Conservation (phyloP, 2,329 filamentous ascomycete genomes). For the Colletotrichum ledebouriae region DNA sequence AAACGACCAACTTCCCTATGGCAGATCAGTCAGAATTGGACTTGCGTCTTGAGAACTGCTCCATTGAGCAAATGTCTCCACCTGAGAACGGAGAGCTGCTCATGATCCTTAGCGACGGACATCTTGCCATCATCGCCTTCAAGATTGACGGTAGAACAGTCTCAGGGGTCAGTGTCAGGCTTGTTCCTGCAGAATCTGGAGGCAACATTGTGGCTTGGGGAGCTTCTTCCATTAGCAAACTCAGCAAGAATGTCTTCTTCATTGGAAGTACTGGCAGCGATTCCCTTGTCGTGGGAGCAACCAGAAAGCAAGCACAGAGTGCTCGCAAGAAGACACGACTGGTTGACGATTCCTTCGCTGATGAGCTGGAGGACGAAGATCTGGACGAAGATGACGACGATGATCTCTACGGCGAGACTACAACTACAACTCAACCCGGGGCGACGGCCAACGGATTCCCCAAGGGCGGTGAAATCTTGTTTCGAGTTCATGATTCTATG, state of each 20-base stretch:
- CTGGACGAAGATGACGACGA: conserved; percentile 74
- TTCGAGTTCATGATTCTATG: conserved; percentile 82
- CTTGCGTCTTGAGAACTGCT: conserved; percentile 84
- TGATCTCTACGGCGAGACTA: conserved; percentile 66
- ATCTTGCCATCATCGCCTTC: conserved; percentile 82
- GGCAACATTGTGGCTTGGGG: conserved; percentile 72
- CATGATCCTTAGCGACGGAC: conserved; percentile 82
- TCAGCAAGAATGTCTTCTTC: conserved; percentile 81
- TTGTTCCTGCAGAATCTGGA: conserved; percentile 73
- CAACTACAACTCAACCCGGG: conserved; percentile 50
- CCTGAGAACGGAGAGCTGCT: conserved; percentile 84
- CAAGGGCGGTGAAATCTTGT: conserved; percentile 75
- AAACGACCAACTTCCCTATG: conserved; percentile 85
- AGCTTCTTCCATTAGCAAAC: conserved; percentile 76
- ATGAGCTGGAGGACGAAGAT: conserved; percentile 67
- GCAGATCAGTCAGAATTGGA: conserved; percentile 86
- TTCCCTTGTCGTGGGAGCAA: conserved; percentile 86
- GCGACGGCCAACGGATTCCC: conserved; percentile 55
- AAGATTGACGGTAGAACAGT: conserved; percentile 91
- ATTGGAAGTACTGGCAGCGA: conserved; percentile 88
- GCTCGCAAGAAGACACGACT: conserved; percentile 74
- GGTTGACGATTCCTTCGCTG: conserved; percentile 66
- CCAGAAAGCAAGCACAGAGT: conserved; percentile 71
- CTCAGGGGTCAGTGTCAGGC: conserved; percentile 82
- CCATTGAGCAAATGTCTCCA: conserved; percentile 79